These are phyloP conservation scores for Zasmidium angulare DNA, from an alignment of 2,329 filamentous ascomycete genomes.

Conservation along the genomic window DNA sequence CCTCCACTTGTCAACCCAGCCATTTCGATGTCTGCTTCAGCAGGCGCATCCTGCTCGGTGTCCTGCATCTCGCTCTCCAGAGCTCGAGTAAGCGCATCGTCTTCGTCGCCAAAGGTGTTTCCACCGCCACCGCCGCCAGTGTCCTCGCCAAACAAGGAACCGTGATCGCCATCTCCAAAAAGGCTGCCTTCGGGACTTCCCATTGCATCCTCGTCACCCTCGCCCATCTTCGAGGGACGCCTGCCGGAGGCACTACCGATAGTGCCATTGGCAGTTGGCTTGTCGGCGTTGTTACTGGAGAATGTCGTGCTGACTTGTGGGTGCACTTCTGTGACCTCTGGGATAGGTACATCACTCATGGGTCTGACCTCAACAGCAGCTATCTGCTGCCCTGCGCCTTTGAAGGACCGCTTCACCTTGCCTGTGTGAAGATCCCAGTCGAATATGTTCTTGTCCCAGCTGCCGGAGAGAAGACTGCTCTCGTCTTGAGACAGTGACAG, in stretches of 20 bases:
- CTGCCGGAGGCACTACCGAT: constrained; percentile 38
- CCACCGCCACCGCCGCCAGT: constrained; percentile 49
- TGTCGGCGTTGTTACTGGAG: constrained; percentile 68
- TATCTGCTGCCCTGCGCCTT: constrained; percentile 77
- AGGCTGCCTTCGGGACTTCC: constrained; percentile 74
- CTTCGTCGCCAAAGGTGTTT: constrained; percentile 71
- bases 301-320: constrained; percentile 63
- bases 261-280: constrained; percentile 57
- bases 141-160: constrained; percentile 78
- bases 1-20: constrained; percentile 42
- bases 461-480: constrained; percentile 81
- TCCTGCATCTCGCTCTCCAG: constrained; percentile 58
- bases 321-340: constrained; percentile 67
- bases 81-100: constrained; percentile 75
- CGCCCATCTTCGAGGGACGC: constrained; percentile 18
- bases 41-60: constrained; percentile 34
- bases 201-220: constrained; percentile 57
- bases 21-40: constrained; percentile 43
- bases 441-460: constrained; percentile 92
- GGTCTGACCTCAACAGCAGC: constrained; percentile 85
- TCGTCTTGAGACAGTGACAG: constrained; percentile 81
- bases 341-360: constrained; percentile 70
- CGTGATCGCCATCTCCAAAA: constrained; percentile 72
- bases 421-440: constrained; percentile 96
- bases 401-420: constrained; percentile 71